Evolutionary conservation across 306 rosid genomes (phyloP).

Genomic region (Benincasa hispida): DNA sequence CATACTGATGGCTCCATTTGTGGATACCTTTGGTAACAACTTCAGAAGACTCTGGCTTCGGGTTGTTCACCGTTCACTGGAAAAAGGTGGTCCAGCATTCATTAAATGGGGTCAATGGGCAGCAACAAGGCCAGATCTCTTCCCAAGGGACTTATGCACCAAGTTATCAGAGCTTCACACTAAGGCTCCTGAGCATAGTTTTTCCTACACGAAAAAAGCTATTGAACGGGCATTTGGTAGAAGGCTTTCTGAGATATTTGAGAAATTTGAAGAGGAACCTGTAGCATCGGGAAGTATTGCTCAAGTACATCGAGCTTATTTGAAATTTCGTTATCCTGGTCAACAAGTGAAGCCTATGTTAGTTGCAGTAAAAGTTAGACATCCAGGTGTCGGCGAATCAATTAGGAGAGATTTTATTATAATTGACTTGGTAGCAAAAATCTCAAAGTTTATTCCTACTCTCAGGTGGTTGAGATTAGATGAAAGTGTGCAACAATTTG

Average conservation of each 20-base stretch:
- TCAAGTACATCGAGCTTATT: constrained; percentile 86
- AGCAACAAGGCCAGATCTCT: constrained; percentile 97
- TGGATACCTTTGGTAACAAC: constrained; percentile 50
- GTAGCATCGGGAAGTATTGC: constrained; percentile 99
- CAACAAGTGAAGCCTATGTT: constrained; percentile 54
- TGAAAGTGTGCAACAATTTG: constrained; percentile 98
- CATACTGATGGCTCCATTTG: constrained; percentile 77
- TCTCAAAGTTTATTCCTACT: constrained; percentile 65
- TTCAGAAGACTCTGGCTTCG: constrained; percentile 72
- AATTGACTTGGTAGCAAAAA: constrained; percentile 61
- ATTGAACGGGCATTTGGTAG: constrained; percentile 89
- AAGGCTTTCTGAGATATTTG: constrained; percentile 75
- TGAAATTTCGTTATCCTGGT: constrained; percentile 88
- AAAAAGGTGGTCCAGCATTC: constrained; percentile 89
- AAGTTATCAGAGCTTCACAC: constrained; percentile 79
- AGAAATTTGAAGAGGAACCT: constrained; percentile 81
- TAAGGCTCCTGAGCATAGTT: constrained; percentile 96
- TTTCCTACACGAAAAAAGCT: constrained; percentile 71
- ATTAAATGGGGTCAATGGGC: constrained; percentile 99
- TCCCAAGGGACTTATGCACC: constrained; percentile 79
- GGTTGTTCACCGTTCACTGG: constrained; percentile 69
- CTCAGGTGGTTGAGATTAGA: constrained; percentile 92
- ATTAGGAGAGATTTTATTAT: constrained; percentile 91
- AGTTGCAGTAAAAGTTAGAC: constrained; percentile 96
- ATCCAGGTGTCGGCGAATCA: constrained; percentile 96